Percentiles rank a stretch among this genome's conserved stretches.
phyloP scores from a whole-genome alignment of 495 filamentous ascomycete genomes.

The Darksidea phi region DNA sequence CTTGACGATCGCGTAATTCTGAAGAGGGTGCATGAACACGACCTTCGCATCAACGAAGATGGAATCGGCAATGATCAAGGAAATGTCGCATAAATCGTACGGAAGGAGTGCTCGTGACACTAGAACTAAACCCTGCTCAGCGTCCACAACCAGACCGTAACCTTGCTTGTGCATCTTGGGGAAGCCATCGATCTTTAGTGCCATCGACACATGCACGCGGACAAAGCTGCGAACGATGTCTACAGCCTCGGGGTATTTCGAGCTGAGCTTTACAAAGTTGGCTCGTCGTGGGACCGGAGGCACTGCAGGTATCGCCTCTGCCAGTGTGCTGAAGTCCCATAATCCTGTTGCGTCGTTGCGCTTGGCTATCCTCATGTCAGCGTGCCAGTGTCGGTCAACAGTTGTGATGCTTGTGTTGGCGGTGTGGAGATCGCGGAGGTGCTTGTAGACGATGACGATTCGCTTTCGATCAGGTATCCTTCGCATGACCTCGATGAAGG shows the following conservation, averaged over 20 bases:
- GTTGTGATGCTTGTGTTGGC: constrained; percentile 88
- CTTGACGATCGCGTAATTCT: constrained; percentile 94
- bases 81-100: constrained; percentile 95
- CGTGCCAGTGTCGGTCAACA: constrained; percentile 91
- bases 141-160: constrained; percentile 92
- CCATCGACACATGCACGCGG: constrained; percentile 85
- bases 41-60: constrained; percentile 92
- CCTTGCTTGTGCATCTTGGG: constrained; percentile 89
- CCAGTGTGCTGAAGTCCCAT: constrained; percentile 91
- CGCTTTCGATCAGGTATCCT: constrained; percentile 83
- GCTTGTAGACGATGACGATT: constrained; percentile 91
- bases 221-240: constrained; percentile 95
- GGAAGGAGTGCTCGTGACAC: constrained; percentile 92
- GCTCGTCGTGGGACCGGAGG: constrained; percentile 71
- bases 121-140: constrained; percentile 89
- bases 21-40: constrained; percentile 94
- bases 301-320: constrained; percentile 71
- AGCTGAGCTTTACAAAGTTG: constrained; percentile 84
- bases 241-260: constrained; percentile 83
- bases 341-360: constrained; percentile 87
- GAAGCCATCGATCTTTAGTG: constrained; percentile 93
- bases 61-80: constrained; percentile 90
- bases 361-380: constrained; percentile 88
- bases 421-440: constrained; percentile 91
- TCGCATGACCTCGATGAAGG: constrained; percentile 91